Percentiles rank a stretch among this genome's conserved stretches.
phyloP scores from a whole-genome alignment of 2,329 filamentous ascomycete genomes.

The Fusarium papillatum region DNA sequence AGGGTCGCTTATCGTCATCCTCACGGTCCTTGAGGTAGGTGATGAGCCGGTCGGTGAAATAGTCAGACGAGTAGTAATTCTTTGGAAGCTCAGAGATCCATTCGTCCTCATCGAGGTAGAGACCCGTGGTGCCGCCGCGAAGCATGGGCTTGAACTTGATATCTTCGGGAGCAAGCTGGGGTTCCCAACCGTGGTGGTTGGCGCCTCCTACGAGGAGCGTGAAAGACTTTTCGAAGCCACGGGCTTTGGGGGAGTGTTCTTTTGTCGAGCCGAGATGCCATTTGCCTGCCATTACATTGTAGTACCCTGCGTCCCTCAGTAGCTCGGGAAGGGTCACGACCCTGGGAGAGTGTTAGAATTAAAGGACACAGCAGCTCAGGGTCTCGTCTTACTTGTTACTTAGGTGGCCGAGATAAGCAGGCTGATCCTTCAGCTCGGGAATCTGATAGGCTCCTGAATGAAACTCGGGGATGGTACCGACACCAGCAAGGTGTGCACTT shows the following conservation, averaged over 20 bases:
- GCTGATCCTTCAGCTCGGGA: too few species aligned
- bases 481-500: too few species aligned
- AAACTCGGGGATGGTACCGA: too few species aligned
- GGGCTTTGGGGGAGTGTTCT: neutral
- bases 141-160: conserved; percentile 51
- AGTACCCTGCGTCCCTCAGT: conserved; percentile 7
- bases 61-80: conserved; percentile 59
- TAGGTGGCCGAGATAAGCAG: too few species aligned
- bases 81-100: conserved; percentile 49
- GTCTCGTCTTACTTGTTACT: too few species aligned
- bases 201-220: conserved; percentile 55
- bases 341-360: too few species aligned
- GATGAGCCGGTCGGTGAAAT: conserved; percentile 48
- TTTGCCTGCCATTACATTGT: conserved; percentile 18
- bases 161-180: conserved; percentile 34
- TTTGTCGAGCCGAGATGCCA: conserved; percentile 7
- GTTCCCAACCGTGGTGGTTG: conserved; percentile 69
- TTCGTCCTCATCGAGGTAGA: conserved; percentile 49
- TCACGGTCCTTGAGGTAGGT: neutral
- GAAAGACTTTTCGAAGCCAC: conserved; percentile 46
- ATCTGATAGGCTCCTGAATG: too few species aligned
- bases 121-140: conserved; percentile 51
- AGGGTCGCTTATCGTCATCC: conserved; percentile 51
- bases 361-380: too few species aligned
- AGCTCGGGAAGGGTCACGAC: conserved; percentile 15